A percentile compares a stretch with the other conserved stretches of the same genome.
Conservation (phyloP, 345 rosid species). For the Eucalyptus caleyi region DNA sequence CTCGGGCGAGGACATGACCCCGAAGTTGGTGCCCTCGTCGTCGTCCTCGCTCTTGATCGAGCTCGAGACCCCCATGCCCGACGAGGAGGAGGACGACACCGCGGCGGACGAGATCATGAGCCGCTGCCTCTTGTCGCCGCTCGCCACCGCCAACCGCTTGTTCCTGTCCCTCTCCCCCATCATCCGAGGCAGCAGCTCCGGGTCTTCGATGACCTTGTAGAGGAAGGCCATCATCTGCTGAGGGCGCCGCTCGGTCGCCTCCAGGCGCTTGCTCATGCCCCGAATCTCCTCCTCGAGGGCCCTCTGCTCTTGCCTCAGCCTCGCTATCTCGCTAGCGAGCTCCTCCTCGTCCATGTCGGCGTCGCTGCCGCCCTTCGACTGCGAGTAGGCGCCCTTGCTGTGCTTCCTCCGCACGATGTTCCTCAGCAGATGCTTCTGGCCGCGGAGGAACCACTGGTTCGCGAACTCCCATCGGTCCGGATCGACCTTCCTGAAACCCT, state of each 20-base stretch:
- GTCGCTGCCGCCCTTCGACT: not conserved
- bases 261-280: conserved; percentile 61
- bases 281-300: conserved; percentile 43
- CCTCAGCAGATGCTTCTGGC: conserved; percentile 65
- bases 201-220: conserved; percentile 66
- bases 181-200: conserved; percentile 67
- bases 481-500: conserved; percentile 95
- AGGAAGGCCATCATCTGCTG: conserved; percentile 92
- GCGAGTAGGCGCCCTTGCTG: conserved; percentile 12
- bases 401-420: conserved; percentile 74
- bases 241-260: conserved; percentile 79
- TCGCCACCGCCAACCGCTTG: not conserved
- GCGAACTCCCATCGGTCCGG: conserved; percentile 94
- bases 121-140: conserved; percentile 40
- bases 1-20: conserved; percentile 32
- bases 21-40: conserved; percentile 16
- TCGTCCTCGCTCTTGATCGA: conserved; percentile 48
- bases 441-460: conserved; percentile 78
- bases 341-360: conserved; percentile 48
- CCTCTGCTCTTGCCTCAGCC: conserved; percentile 68
- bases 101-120: conserved; percentile 4
- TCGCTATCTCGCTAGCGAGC: conserved; percentile 48
- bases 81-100: conserved; percentile 14
- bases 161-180: conserved; percentile 36
- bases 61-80: conserved; percentile 26